A percentile compares a stretch with the other conserved stretches of the same genome.
phyloP scores from a whole-genome alignment of 306 rosid genomes.

The Quercus aquifolioides region DNA sequence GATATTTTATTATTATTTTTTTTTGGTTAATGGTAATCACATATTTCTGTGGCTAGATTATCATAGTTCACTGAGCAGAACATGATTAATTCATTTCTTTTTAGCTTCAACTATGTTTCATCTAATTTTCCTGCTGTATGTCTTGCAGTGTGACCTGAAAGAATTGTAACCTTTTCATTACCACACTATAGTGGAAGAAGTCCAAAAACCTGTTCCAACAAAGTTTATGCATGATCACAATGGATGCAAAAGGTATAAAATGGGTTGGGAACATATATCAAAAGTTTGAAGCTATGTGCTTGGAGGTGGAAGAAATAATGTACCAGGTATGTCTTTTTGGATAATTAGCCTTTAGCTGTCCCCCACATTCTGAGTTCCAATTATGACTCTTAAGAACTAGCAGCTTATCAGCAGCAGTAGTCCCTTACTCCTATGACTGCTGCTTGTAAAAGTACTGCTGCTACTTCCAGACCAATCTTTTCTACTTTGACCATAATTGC shows the following conservation, averaged over 20 bases:
- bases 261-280: slow-evolving; percentile 72
- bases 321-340: slow-evolving; percentile 52
- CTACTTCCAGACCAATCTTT: background rate
- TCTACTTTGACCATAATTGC: background rate
- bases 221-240: slow-evolving; percentile 28
- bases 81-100: background rate
- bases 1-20: background rate
- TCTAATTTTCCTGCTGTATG: slow-evolving; percentile 13
- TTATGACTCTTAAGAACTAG: background rate
- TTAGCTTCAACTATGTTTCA: background rate
- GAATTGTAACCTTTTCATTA: slow-evolving; percentile 7
- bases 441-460: background rate
- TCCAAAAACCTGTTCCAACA: slow-evolving; percentile 8
- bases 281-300: slow-evolving; percentile 75
- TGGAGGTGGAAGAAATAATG: slow-evolving; percentile 73
- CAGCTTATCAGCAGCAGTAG: background rate
- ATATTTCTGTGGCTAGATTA: background rate
- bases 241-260: slow-evolving; percentile 67
- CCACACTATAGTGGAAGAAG: slow-evolving; percentile 15
- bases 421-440: background rate
- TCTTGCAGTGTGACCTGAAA: slow-evolving; percentile 16
- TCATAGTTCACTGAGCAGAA: background rate
- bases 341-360: slow-evolving; percentile 10
- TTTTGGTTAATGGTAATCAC: background rate
- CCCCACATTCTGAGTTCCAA: background rate